Percentiles rank a stretch among this genome's conserved stretches.
These are phyloP conservation scores for Diaporthe velutina DNA, from an alignment of 2,329 filamentous ascomycete genomes.

Conservation along the genomic window DNA sequence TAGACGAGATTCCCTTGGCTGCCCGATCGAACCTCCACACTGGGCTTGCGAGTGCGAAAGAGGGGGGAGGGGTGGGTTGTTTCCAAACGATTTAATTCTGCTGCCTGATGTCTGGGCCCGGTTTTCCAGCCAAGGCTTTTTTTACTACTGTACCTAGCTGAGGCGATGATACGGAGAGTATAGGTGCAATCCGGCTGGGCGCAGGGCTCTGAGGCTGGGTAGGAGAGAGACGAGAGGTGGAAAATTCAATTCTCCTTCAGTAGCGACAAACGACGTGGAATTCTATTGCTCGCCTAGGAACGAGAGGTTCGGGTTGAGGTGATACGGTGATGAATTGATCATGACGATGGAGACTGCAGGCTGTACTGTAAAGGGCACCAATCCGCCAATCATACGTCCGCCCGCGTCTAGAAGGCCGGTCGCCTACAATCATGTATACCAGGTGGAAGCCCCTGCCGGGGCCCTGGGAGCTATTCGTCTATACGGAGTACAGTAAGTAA, in stretches of 20 bases:
- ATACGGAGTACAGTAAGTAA: no score
- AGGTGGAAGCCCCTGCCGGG: no score
- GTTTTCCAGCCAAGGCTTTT: constrained; percentile 3
- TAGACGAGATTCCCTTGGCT: background rate
- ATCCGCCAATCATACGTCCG: constrained; percentile 7
- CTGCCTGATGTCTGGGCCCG: constrained; percentile 28
- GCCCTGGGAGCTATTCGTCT: no score
- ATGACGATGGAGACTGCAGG: background rate
- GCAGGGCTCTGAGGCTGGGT: background rate
- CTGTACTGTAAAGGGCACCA: background rate
- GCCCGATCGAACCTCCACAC: background rate
- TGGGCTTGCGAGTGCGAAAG: background rate
- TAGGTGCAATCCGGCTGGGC: constrained; percentile 8
- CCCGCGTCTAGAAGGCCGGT: constrained; percentile 11
- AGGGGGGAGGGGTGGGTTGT: background rate
- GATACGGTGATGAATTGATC: background rate
- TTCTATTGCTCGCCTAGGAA: no score
- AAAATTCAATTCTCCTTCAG: background rate
- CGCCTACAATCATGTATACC: no score
- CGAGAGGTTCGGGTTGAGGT: background rate
- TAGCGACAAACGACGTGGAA: no score
- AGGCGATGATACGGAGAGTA: constrained; percentile 1
- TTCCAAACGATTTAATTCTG: constrained; percentile 7
- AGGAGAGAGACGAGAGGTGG: constrained; percentile 15
- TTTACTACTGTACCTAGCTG: constrained; percentile 11